Evolutionary conservation across 805 yeast species (phyloP).

Genomic region (Candida tammaniensis): DNA sequence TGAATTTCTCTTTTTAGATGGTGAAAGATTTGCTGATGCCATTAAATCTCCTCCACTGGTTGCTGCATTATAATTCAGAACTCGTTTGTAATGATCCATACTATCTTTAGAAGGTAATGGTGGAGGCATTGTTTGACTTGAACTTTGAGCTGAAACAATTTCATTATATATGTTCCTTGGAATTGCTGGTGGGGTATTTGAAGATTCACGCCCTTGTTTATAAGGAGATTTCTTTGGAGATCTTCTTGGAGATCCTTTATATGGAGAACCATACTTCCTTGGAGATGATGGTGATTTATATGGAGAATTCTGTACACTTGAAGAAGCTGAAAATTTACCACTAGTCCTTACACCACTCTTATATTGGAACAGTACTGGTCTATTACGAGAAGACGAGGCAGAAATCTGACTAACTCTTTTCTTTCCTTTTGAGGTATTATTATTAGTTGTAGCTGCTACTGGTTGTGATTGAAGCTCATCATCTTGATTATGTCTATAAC

Average conservation of each 20-base stretch:
- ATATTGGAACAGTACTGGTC: conserved; percentile 44
- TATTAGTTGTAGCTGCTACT: conserved; percentile 16
- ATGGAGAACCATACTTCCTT: conserved; percentile 13
- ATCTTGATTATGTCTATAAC: conserved; percentile 42
- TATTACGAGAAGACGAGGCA: conserved; percentile 29
- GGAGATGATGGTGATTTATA: conserved; percentile 22
- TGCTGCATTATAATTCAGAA: conserved; percentile 12
- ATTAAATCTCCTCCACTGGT: conserved; percentile 13
- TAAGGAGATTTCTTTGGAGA: conserved; percentile 15
- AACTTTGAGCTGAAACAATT: conserved; percentile 33
- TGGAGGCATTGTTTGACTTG: conserved; percentile 31
- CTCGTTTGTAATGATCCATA: conserved; percentile 14
- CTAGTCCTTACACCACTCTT: conserved; percentile 28
- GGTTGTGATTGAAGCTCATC: conserved; percentile 11
- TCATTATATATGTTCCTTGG: conserved; percentile 45
- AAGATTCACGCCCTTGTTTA: conserved; percentile 4
- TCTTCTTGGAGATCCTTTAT: conserved; percentile 19
- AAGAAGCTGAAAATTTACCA: conserved; percentile 26
- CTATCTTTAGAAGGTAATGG: conserved; percentile 41
- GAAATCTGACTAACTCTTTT: conserved; percentile 31
- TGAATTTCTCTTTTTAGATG: conserved; percentile 26
- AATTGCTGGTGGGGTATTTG: conserved; percentile 24
- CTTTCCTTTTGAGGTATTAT: conserved; percentile 20
- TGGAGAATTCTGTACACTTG: conserved; percentile 35
- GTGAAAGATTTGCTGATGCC: conserved; percentile 27